phyloP scores from a whole-genome alignment of 2,329 filamentous ascomycete genomes.

The Aspergillus fijiensis region DNA sequence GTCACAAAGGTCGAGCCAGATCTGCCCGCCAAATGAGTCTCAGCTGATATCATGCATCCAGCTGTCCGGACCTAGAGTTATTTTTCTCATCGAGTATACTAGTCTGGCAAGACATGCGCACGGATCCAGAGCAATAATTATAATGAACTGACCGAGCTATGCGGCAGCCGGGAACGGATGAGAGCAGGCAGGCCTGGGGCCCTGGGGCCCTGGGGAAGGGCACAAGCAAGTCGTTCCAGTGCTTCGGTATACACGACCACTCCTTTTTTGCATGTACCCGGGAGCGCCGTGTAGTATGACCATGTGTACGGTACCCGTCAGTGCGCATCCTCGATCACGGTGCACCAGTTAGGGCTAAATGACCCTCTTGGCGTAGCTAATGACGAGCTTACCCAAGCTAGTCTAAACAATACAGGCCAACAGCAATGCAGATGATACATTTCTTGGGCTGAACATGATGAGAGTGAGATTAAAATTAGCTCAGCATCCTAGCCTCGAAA shows the following conservation, averaged over 20 bases:
- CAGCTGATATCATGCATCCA: slow-evolving; percentile 2
- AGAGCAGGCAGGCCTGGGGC: neutral
- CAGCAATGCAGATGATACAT: neutral
- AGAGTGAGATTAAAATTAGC: neutral
- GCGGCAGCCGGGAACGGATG: neutral
- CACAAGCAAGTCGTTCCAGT: slow-evolving; percentile 1
- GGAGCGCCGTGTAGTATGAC: neutral
- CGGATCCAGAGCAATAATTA: neutral
- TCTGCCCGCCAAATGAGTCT: neutral
- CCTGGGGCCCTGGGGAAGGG: neutral
- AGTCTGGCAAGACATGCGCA: slow-evolving; percentile 4
- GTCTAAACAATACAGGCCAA: neutral
- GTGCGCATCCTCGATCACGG: neutral
- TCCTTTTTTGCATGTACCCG: neutral
- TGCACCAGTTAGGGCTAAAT: neutral
- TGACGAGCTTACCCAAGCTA: neutral
- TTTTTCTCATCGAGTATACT: neutral
- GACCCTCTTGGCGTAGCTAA: neutral
- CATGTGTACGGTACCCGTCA: neutral
- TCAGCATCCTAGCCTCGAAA: neutral
- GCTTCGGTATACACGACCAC: neutral
- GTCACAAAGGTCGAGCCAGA: slow-evolving; percentile 6
- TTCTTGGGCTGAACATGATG: neutral
- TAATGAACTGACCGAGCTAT: slow-evolving; percentile 6
- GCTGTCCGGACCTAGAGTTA: neutral